These are phyloP conservation scores for Chaetomium olivaceum DNA, from an alignment of 2,329 filamentous ascomycete species.

Conservation along the genomic window DNA sequence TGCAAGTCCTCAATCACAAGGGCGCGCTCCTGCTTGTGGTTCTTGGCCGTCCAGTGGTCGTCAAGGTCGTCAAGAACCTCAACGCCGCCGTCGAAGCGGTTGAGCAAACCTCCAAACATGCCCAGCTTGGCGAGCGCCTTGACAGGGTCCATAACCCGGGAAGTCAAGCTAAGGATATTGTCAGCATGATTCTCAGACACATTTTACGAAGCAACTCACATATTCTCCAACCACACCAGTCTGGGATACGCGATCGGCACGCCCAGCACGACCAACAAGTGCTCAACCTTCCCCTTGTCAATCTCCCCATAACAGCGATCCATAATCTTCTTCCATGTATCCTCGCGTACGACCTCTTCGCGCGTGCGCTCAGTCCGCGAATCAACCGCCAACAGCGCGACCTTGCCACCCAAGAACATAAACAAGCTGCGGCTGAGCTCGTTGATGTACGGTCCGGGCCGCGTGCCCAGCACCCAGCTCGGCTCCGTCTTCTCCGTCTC, in stretches of 20 bases:
- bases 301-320: constrained; percentile 83
- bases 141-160: constrained; percentile 79
- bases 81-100: constrained; percentile 87
- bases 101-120: constrained; percentile 75
- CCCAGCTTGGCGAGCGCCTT: constrained; percentile 85
- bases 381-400: constrained; percentile 84
- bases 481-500: constrained; percentile 84
- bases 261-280: constrained; percentile 83
- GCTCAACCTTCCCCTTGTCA: constrained; percentile 79
- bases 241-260: constrained; percentile 82
- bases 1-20: constrained; percentile 89
- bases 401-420: constrained; percentile 74
- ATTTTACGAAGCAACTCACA: constrained; percentile 50
- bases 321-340: constrained; percentile 84
- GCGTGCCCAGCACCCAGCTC: constrained; percentile 81
- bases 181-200: constrained; percentile 7
- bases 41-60: constrained; percentile 96
- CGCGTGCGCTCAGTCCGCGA: constrained; percentile 87
- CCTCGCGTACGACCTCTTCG: constrained; percentile 75
- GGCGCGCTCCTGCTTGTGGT: constrained; percentile 87
- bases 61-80: constrained; percentile 91
- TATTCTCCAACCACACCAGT: constrained; percentile 70
- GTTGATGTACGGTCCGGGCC: constrained; percentile 85
- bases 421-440: constrained; percentile 84
- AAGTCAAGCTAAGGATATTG: constrained; percentile 69